A percentile compares a stretch with the other conserved stretches of the same genome.
These are phyloP conservation scores for Immersiella caudata DNA, from an alignment of 495 filamentous ascomycete genomes.

Conservation along the genomic window DNA sequence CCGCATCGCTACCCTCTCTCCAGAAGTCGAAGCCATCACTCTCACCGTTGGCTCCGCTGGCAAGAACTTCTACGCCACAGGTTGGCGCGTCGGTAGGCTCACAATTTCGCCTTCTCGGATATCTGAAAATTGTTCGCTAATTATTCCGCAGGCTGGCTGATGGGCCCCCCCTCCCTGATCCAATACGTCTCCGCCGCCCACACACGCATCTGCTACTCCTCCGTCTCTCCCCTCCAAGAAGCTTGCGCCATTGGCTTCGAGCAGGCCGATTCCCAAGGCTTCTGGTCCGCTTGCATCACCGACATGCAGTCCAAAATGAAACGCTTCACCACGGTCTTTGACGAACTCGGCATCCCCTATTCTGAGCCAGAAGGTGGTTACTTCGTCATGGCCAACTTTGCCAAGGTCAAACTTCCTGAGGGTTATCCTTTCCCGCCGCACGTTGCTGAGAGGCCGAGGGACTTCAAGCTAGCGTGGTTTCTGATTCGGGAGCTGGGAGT, in stretches of 20 bases:
- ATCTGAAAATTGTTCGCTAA: no score
- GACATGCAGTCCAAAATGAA: constrained; percentile 93
- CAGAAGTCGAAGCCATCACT: constrained; percentile 82
- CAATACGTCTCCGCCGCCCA: constrained; percentile 91
- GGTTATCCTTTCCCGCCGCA: constrained; percentile 87
- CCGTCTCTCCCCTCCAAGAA: constrained; percentile 91
- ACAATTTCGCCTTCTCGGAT: no score
- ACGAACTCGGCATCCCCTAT: constrained; percentile 87
- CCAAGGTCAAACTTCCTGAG: constrained; percentile 76
- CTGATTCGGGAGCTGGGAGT: constrained; percentile 94
- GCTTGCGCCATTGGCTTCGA: constrained; percentile 96
- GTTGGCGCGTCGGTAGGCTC: constrained; percentile 87
- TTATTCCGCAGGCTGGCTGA: constrained; percentile 66
- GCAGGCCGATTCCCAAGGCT: constrained; percentile 76
- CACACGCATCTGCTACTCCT: constrained; percentile 94
- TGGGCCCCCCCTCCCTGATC: constrained; percentile 85
- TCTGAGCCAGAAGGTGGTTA: constrained; percentile 94
- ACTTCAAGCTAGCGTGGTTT: constrained; percentile 96
- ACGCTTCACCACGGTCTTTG: constrained; percentile 82
- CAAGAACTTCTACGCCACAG: constrained; percentile 97
- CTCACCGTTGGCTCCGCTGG: constrained; percentile 93
- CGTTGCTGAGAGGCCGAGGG: constrained; percentile 79
- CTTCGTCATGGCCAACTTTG: constrained; percentile 91
- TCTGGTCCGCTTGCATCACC: constrained; percentile 81
- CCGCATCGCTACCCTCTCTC: constrained; percentile 83